These are phyloP conservation scores for Gossypium gossypioides DNA, from an alignment of 441 rosid species.

Conservation along the genomic window DNA sequence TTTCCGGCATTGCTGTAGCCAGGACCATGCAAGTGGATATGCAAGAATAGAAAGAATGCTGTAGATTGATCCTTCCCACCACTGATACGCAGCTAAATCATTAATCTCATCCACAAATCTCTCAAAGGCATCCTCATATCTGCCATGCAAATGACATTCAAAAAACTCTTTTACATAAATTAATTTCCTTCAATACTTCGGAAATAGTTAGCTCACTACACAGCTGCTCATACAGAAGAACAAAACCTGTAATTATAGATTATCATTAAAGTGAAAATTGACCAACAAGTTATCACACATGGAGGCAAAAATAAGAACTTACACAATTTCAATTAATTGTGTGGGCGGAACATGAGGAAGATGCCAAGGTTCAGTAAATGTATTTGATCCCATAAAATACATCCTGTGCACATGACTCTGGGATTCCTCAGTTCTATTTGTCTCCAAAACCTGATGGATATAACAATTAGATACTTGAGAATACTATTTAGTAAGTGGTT, in stretches of 20 bases:
- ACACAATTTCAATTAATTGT: conserved; percentile 73
- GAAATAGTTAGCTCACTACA: background rate
- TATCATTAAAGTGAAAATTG: background rate
- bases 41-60: conserved; percentile 64
- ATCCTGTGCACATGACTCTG: conserved; percentile 78
- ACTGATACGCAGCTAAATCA: conserved; percentile 71
- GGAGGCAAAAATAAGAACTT: conserved; percentile 24
- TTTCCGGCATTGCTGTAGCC: conserved; percentile 69
- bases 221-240: background rate
- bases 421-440: conserved; percentile 75
- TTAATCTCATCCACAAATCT: conserved; percentile 82
- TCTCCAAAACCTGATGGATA: conserved; percentile 57
- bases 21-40: conserved; percentile 82
- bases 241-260: background rate
- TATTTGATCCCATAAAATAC: conserved; percentile 84
- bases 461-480: conserved; percentile 7
- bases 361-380: conserved; percentile 83
- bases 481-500: background rate
- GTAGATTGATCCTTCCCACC: conserved; percentile 90
- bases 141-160: conserved; percentile 19
- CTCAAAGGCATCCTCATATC: conserved; percentile 77
- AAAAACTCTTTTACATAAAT: background rate
- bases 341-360: conserved; percentile 71
- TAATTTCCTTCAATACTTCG: background rate
- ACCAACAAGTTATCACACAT: conserved; percentile 6